Evolutionary conservation across 768 basidiomycete species (phyloP).

Genomic region (Xerocomellus amylosporus): DNA sequence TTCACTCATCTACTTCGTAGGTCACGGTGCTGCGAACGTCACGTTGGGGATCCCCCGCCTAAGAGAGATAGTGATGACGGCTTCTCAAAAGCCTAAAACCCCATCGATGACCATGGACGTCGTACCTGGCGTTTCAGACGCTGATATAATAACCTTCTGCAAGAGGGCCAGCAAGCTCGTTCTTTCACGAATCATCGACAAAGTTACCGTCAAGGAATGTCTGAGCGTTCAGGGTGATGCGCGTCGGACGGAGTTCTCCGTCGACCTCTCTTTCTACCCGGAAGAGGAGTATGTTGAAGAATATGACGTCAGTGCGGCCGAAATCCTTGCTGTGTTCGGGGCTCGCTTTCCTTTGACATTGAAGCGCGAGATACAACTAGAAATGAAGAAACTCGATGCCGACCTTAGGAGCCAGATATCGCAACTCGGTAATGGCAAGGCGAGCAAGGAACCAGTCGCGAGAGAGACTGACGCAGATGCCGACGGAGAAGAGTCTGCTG

Average conservation of each 20-base stretch:
- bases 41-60: conserved; percentile 98
- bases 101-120: conserved; percentile 93
- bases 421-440: conserved; percentile 80
- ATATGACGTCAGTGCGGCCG: conserved; percentile 69
- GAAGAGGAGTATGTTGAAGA: conserved; percentile 78
- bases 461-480: conserved; percentile 48
- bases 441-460: conserved; percentile 40
- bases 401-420: conserved; percentile 76
- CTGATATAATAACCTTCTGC: conserved; percentile 75
- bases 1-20: conserved; percentile 38
- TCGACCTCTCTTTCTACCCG: conserved; percentile 85
- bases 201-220: conserved; percentile 76
- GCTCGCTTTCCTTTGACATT: conserved; percentile 74
- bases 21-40: conserved; percentile 98
- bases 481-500: conserved; percentile 44
- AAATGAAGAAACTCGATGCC: conserved; percentile 82
- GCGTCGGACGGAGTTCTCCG: conserved; percentile 75
- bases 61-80: conserved; percentile 99
- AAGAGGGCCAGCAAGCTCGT: conserved; percentile 83
- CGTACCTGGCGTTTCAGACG: conserved; percentile 45
- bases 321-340: conserved; percentile 71
- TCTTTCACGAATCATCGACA: conserved; percentile 85
- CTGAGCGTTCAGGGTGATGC: conserved; percentile 63
- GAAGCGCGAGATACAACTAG: conserved; percentile 80
- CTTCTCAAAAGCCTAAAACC: conserved; percentile 92